Percentiles rank a stretch among this genome's conserved stretches.
phyloP scores from a whole-genome alignment of 768 basidiomycete genomes.

The Termitomyces sp. region DNA sequence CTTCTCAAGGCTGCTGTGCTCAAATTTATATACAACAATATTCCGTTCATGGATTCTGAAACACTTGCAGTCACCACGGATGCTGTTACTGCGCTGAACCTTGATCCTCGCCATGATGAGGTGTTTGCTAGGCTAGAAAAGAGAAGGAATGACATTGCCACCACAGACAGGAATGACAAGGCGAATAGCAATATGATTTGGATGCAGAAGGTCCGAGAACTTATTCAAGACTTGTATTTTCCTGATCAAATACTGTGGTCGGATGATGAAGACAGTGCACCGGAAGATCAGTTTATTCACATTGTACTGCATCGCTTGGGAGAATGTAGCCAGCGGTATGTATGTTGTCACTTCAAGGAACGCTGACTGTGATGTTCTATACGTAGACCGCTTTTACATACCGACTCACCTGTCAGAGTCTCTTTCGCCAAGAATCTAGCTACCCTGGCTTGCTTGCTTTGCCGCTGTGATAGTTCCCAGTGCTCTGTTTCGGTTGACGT shows the following conservation, averaged over 20 bases:
- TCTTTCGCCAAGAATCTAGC: slow-evolving; percentile 27
- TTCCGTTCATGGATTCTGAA: slow-evolving; percentile 19
- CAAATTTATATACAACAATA: slow-evolving; percentile 21
- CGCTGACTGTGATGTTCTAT: not conserved
- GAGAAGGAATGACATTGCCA: not conserved
- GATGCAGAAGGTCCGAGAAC: slow-evolving; percentile 26
- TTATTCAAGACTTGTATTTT: slow-evolving; percentile 35
- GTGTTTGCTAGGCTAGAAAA: slow-evolving; percentile 13
- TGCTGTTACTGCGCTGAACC: slow-evolving; percentile 13
- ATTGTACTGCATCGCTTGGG: slow-evolving; percentile 44
- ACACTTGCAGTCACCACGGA: slow-evolving; percentile 17
- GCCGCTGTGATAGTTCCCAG: slow-evolving; percentile 26
- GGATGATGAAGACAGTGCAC: slow-evolving; percentile 42
- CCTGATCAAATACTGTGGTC: slow-evolving; percentile 50
- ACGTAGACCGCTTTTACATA: slow-evolving; percentile 32
- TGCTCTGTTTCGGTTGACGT: slow-evolving; percentile 21
- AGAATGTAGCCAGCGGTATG: slow-evolving; percentile 37
- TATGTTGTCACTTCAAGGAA: not conserved
- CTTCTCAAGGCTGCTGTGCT: slow-evolving; percentile 21
- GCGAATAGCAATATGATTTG: slow-evolving; percentile 17
- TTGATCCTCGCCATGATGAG: slow-evolving; percentile 14
- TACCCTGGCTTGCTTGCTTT: slow-evolving; percentile 32
- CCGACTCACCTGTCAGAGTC: slow-evolving; percentile 25
- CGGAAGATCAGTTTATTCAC: slow-evolving; percentile 35
- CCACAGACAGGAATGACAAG: not conserved